Base-by-base conservation (phyloP, 441 rosid species). In the Eruca vesicaria region DNA sequence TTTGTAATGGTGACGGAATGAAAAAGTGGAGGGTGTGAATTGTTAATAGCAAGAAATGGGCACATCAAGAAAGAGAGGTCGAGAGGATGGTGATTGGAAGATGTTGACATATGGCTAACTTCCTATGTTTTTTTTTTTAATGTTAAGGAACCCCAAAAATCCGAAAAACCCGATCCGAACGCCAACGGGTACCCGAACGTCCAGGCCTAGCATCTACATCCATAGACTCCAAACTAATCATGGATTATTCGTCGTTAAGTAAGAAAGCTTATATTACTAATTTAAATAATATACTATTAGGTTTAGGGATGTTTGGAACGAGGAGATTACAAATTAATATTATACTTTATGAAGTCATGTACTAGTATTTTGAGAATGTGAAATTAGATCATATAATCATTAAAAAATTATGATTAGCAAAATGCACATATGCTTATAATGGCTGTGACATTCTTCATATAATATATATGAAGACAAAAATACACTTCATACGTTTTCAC, bases 21-120 rank as follows among this genome's bases (percentile, higher is more conserved):
- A 78, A 66, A 72, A 72, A 61, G 69, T 31, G 65, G 36, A 72
- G 52, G 28, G 36, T 50, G 55, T 78, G 60, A 77, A 78, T 72
- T 68, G 78, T 23, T 72, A 77, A 78, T 70, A 78, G 81, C 81
- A 52, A 79, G 77, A 60, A 75, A 53, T 50, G 69, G 73, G 84
- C 75, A 60, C 63, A 75, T 63, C 45, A 21, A 52, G 69, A 21
- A 57, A 76, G 41, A 56, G 59, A 64, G n/a, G 12, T 12, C 11
- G 35, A 66, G 48, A 57, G 35, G 29, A 15, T 71, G 68, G 63
- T 77, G 80, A 77, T 38, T 72, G 81, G 73, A 31, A 66, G 81
- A 72, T 72, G 65, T 72, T 78, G 69, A 78, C 76, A 58, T 70
- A n/a, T 70, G 72, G 35, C 66, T 71, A 38, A 21, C 12, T 45